phyloP scores from a whole-genome alignment of 345 rosid species.

The Brassica juncea region DNA sequence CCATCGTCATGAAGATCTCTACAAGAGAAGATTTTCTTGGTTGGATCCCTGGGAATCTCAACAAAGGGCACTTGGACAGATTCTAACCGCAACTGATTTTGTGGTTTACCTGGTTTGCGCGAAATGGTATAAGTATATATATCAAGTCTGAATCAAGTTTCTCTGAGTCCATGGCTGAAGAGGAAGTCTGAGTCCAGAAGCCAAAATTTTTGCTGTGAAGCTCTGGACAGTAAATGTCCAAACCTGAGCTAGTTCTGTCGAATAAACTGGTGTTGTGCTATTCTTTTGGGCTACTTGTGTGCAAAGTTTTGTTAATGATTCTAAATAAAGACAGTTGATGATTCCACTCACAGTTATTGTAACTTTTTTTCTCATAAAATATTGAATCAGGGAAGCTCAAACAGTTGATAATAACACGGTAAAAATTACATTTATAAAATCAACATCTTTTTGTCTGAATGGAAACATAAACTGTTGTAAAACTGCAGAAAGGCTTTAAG shows the following conservation, averaged over 20 bases:
- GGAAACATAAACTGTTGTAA: constrained; percentile 5
- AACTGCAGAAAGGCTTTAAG: constrained; percentile 12
- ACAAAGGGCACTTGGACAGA: background rate
- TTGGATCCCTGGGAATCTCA: background rate
- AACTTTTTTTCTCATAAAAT: background rate
- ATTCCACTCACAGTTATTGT: constrained; percentile 3
- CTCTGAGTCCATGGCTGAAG: constrained; percentile 13
- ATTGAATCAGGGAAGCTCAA: no score
- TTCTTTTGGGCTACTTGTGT: constrained; percentile 7
- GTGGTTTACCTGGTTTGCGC: no score
- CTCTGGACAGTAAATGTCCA: constrained; percentile 22
- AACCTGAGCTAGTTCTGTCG: constrained; percentile 34
- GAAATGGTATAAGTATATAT: constrained; percentile 64
- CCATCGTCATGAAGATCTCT: background rate
- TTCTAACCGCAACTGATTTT: background rate
- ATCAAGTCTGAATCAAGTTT: constrained; percentile 58
- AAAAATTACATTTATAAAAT: constrained; percentile 10
- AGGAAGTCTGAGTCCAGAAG: constrained; percentile 20
- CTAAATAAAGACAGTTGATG: constrained; percentile 24
- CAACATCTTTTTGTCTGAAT: background rate
- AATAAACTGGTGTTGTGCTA: constrained; percentile 11
- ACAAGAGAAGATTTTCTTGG: background rate
- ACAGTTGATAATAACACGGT: background rate
- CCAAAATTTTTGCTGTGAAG: constrained; percentile 23
- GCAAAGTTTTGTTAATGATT: constrained; percentile 16